A percentile compares a stretch with the other conserved stretches of the same genome.
phyloP scores from a whole-genome alignment of 768 basidiomycete species.

The Glaciozyma martinii region DNA sequence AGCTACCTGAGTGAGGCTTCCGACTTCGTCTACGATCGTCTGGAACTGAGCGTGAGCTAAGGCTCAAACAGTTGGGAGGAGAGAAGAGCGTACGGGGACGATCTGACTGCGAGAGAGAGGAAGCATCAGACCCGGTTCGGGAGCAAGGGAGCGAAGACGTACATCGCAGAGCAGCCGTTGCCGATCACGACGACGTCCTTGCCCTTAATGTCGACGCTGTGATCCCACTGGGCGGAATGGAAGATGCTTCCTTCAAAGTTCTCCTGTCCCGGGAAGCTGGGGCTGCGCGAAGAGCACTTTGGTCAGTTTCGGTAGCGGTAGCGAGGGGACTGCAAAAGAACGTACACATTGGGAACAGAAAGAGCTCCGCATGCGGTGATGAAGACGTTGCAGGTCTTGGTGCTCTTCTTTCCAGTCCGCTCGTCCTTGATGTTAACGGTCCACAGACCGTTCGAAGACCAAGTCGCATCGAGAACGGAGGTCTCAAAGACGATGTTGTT shows the following conservation, averaged over 20 bases:
- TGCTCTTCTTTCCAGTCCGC: conserved; percentile 12
- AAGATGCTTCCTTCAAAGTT: conserved; percentile 31
- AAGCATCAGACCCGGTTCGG: neutral
- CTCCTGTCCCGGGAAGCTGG: conserved; percentile 10
- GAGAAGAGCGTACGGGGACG: neutral
- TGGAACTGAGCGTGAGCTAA: neutral
- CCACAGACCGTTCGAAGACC: conserved; percentile 29
- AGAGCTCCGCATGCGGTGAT: conserved; percentile 32
- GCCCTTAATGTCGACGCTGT: conserved; percentile 22
- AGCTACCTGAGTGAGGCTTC: conserved; percentile 29
- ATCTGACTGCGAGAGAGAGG: neutral
- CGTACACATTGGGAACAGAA: conserved; percentile 11
- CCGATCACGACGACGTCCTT: conserved; percentile 35
- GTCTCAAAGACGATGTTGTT: conserved; percentile 27
- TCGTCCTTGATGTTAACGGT: conserved; percentile 19
- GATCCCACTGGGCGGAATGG: conserved; percentile 32
- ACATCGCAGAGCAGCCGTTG: conserved; percentile 34
- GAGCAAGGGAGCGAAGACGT: conserved; percentile 13
- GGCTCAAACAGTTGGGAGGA: neutral
- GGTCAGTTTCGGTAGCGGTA: too few relatives aligned
- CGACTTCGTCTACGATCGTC: conserved; percentile 15
- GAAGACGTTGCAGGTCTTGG: conserved; percentile 30
- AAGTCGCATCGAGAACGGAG: conserved; percentile 16
- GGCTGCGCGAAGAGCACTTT: neutral
- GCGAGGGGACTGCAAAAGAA: too few relatives aligned